Evolutionary conservation across 306 rosid species (phyloP), one percentile per base, ranked within the genome.

Genomic region (Dryas alaskensis): DNA sequence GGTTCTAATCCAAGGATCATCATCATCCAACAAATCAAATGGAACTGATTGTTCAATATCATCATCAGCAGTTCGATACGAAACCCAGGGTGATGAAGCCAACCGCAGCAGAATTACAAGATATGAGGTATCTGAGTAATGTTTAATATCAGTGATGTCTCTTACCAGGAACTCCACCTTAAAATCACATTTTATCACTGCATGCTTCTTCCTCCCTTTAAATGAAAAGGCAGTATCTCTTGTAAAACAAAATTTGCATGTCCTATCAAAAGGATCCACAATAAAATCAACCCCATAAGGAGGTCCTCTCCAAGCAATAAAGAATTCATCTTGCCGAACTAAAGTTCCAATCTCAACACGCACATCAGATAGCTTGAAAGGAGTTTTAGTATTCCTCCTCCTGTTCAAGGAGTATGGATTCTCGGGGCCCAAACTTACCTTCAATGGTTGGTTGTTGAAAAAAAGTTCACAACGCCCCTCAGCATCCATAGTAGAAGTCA

Each of bases 1-100:
- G 63, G 96, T 87, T 79, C 98, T 81, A 70, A 90, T 88, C 98
- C 98, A 92, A 12, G 98, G 96, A 87, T 92, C 98, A 75, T 92
- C 96, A 39, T 92, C 98, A 73, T 92, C 98, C 80, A 92, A 69
- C 77, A 88, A 66, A 81, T 90, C 87, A 80, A 73, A 88, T 16
- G 89, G 72, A 60, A 86, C 93, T 12, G 76, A 63, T 40, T 80
- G 84, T 50, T 76, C 85, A 66, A 92, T 87, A 73, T 90, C 98
- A 70, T 92, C 98, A 76, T 87, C 92, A 12, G 96, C 98, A 45
- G 92, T 92, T 81, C 98, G 78, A 72, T 92, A 92, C 81, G 89
- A 92, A 73, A 92, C 76, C 67, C 27, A 53, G 25, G 98, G 98
- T 54, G 98, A 74, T 4, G 96, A 87, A 71, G 90, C 82, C 65